phyloP scores from a whole-genome alignment of 768 basidiomycete genomes.

The Boletellus ananiceps region DNA sequence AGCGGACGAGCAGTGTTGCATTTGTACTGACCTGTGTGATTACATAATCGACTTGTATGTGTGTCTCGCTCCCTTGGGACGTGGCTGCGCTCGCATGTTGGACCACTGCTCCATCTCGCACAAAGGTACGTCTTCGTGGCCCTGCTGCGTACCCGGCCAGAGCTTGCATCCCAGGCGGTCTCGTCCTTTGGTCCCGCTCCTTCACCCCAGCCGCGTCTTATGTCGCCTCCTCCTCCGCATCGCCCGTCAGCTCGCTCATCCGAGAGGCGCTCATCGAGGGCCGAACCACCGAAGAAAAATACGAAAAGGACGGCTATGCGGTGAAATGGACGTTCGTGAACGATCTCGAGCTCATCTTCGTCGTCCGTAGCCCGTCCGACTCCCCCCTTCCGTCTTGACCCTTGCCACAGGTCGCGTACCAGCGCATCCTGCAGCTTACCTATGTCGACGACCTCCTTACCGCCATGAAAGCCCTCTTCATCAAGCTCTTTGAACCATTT shows the following conservation, averaged over 20 bases:
- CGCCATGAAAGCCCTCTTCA: constrained; percentile 77
- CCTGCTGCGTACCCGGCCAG: not conserved
- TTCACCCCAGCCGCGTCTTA: constrained; percentile 84
- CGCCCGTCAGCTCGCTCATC: constrained; percentile 85
- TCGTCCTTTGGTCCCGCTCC: constrained; percentile 92
- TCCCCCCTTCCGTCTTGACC: not conserved
- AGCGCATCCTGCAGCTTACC: constrained; percentile 89
- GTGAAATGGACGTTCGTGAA: constrained; percentile 95
- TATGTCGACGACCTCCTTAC: constrained; percentile 87
- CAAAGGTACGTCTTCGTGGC: constrained; percentile 52
- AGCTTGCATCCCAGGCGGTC: constrained; percentile 56
- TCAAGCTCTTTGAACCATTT: constrained; percentile 83
- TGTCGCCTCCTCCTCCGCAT: constrained; percentile 63
- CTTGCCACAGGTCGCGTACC: constrained; percentile 78
- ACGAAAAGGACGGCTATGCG: constrained; percentile 92
- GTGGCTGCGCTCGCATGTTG: constrained; percentile 51
- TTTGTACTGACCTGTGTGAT: constrained; percentile 6
- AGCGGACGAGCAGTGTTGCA: not conserved
- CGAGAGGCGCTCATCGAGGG: constrained; percentile 92
- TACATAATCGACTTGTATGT: constrained; percentile 2
- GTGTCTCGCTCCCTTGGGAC: not conserved
- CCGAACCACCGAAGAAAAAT: constrained; percentile 72
- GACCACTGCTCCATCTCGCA: constrained; percentile 96
- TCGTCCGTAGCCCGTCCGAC: constrained; percentile 49
- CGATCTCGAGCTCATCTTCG: constrained; percentile 94